These are phyloP conservation scores for Clathrus columnatus DNA, from an alignment of 768 basidiomycete genomes.

Conservation along the genomic window DNA sequence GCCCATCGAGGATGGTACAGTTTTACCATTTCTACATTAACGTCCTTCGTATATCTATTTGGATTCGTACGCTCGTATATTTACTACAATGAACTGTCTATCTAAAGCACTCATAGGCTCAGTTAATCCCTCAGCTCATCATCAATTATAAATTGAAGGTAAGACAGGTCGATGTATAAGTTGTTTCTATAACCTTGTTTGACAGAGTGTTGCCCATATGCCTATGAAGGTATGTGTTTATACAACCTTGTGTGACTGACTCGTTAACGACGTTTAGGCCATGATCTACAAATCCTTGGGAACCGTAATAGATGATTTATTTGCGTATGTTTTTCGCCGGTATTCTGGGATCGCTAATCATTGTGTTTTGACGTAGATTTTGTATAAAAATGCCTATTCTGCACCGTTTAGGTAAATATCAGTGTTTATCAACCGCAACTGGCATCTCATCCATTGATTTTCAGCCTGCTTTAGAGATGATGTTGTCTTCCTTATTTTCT, in stretches of 20 bases:
- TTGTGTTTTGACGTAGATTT: slow-evolving; percentile 42
- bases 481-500: slow-evolving; percentile 82
- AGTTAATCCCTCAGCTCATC: slow-evolving; percentile 80
- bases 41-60: slow-evolving; percentile 92
- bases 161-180: slow-evolving; percentile 13
- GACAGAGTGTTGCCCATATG: slow-evolving; percentile 91
- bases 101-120: slow-evolving; percentile 43
- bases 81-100: slow-evolving; percentile 3
- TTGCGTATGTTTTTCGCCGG: slow-evolving; percentile 50
- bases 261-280: slow-evolving; percentile 28
- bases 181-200: neutral
- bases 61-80: slow-evolving; percentile 72
- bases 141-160: slow-evolving; percentile 98
- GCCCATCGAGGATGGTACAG: slow-evolving; percentile 94
- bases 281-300: slow-evolving; percentile 94
- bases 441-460: neutral
- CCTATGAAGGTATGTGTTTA: slow-evolving; percentile 60
- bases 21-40: slow-evolving; percentile 87
- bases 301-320: slow-evolving; percentile 87
- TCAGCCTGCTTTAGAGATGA: slow-evolving; percentile 80
- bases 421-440: neutral
- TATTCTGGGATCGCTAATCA: neutral
- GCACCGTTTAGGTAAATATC: slow-evolving; percentile 56
- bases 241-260: neutral
- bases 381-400: slow-evolving; percentile 96